Evolutionary conservation across 345 rosid species (phyloP), one percentile per base, ranked within the genome.

Genomic region (Salix viminalis): DNA sequence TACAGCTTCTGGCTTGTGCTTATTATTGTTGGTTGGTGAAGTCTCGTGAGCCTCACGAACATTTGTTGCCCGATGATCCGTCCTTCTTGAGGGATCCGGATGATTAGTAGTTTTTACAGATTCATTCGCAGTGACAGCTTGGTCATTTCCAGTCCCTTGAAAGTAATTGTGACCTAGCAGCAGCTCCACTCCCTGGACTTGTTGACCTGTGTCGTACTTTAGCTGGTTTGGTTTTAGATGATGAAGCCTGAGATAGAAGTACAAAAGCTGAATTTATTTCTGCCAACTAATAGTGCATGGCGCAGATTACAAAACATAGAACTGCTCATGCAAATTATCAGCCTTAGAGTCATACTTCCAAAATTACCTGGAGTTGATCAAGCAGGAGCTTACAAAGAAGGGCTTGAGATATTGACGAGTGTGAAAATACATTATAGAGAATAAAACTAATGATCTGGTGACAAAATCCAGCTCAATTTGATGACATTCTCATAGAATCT

Each of bases 111-210:
- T 42, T 32, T 48, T 72, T 18, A 5, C 68, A 34, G 75, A 64
- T 64, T 73, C 80, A 52, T 70, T 26, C 19, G 60, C 77, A 30
- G 80, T 46, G 36, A 67, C 65, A 69, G 36, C 65, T 21, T 72
- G 72, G 67, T 72, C 74, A 61, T 69, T 73, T 75, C 83, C 76
- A 16, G 83, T 74, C 83, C 83, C 48, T 78, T 19, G 86, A 73
- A 75, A 75, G 74, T n/a, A 77, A 37, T 73, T 72, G 77, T 12
- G 79, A 68, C 19, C 70, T 83, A 32, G 71, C 56, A 52, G 78
- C 48, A 66, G 74, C 65, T 74, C 77, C 79, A 21, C 65, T 75
- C 42, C 77, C 82, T n/a, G 73, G 75, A 75, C 82, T 81, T 15
- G 79, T 72, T 7, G 83, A 71, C 67, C 79, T 80, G 4, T 44